Percentiles rank a stretch among this genome's conserved stretches.
Evolutionary conservation across 805 yeast genomes (phyloP).

Genomic region (Saturnispora zaruensis): DNA sequence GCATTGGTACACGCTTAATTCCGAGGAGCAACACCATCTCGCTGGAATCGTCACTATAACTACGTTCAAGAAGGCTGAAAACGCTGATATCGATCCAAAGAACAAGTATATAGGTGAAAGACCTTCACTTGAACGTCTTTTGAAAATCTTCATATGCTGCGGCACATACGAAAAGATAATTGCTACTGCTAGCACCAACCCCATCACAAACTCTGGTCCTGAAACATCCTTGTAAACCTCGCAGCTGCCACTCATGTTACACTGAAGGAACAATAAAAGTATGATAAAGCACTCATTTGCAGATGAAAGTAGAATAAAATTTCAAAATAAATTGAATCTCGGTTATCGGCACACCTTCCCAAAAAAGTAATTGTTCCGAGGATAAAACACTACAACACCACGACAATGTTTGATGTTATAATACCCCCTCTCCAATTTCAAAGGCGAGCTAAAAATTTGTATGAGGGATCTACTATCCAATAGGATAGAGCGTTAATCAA

Average conservation of each 20-base stretch:
- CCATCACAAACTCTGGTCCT: constrained; percentile 31
- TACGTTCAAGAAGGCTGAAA: constrained; percentile 60
- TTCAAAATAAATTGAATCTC: no score
- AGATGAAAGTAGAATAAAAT: no score
- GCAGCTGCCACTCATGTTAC: constrained; percentile 23
- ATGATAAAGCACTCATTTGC: no score
- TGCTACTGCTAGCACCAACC: constrained; percentile 52
- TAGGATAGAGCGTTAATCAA: neutral
- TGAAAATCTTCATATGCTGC: constrained; percentile 54
- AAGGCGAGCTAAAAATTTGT: neutral
- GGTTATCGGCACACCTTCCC: neutral
- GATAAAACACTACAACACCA: neutral
- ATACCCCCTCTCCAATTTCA: neutral
- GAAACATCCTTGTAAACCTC: constrained; percentile 40
- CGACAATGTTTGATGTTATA: neutral
- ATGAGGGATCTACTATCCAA: neutral
- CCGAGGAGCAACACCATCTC: constrained; percentile 46
- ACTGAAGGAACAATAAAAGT: neutral
- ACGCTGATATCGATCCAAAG: constrained; percentile 62
- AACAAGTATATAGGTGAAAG: constrained; percentile 63
- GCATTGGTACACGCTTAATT: constrained; percentile 47
- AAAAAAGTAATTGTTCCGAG: neutral
- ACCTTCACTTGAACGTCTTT: constrained; percentile 64
- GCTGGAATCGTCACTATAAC: constrained; percentile 53
- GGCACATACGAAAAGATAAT: constrained; percentile 67